Percentiles rank a stretch among this genome's conserved stretches.
phyloP scores from a whole-genome alignment of 2,329 filamentous ascomycete genomes.

The Apiospora rasikravindrae region DNA sequence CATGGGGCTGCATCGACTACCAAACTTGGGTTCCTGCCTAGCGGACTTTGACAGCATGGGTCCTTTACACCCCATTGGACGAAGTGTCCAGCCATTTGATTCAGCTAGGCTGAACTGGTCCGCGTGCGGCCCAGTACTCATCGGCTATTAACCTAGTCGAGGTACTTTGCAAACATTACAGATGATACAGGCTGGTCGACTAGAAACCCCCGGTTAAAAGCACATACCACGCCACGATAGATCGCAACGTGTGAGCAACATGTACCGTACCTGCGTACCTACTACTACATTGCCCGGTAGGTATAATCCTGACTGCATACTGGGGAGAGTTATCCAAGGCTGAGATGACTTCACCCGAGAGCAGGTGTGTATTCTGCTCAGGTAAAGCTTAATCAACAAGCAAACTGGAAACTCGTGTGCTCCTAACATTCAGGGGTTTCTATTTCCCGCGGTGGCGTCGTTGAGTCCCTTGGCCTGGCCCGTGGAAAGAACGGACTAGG shows the following conservation, averaged over 20 bases:
- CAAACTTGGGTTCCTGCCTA: neutral
- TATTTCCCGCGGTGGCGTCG: neutral
- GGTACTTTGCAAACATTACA: neutral
- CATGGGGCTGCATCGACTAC: conserved; percentile 17
- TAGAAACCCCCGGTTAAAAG: neutral
- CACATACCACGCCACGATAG: neutral
- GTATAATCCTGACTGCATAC: neutral
- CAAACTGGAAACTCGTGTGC: neutral
- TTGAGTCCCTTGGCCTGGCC: neutral
- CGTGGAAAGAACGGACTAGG: neutral
- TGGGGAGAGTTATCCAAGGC: neutral
- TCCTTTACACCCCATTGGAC: conserved; percentile 16
- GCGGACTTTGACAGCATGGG: conserved; percentile 16
- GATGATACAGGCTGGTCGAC: neutral
- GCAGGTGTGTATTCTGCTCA: neutral
- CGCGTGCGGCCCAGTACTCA: neutral
- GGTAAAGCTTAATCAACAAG: neutral
- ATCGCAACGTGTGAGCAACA: neutral
- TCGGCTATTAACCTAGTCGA: neutral
- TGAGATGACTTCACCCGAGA: neutral
- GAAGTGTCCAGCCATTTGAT: neutral
- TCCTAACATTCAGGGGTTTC: neutral
- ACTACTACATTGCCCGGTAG: neutral
- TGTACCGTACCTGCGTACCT: neutral
- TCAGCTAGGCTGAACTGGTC: conserved; percentile 5